Conservation (phyloP, 2,329 filamentous ascomycete species). For the Sodiomyces alkalinus region DNA sequence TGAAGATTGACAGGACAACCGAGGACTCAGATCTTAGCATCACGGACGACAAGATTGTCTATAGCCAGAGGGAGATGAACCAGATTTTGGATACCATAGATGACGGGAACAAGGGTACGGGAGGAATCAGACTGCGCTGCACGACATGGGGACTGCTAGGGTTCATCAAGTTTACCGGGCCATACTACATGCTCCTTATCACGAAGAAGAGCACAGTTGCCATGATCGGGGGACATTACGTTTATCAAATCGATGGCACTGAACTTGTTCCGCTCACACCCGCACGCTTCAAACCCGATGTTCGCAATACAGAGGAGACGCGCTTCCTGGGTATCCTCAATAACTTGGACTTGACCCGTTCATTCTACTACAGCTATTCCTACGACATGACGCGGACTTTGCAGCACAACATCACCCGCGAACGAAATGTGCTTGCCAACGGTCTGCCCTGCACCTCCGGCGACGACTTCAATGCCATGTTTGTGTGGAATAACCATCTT, state of each 20-base stretch:
- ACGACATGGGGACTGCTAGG: constrained; percentile 88
- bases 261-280: constrained; percentile 80
- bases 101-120: constrained; percentile 81
- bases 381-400: constrained; percentile 90
- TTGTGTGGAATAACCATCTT: constrained; percentile 92
- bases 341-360: constrained; percentile 77
- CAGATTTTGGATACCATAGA: constrained; percentile 89
- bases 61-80: constrained; percentile 83
- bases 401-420: constrained; percentile 78
- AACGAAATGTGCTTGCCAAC: constrained; percentile 54
- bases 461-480: constrained; percentile 79
- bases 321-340: constrained; percentile 80
- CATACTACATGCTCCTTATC: constrained; percentile 94
- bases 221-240: constrained; percentile 88
- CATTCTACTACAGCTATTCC: constrained; percentile 97
- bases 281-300: constrained; percentile 60
- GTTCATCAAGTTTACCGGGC: constrained; percentile 89
- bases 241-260: constrained; percentile 90
- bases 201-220: constrained; percentile 93
- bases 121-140: constrained; percentile 77
- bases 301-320: constrained; percentile 70
- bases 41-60: constrained; percentile 88
- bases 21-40: constrained; percentile 64
- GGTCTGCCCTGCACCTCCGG: constrained; percentile 43
- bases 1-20: constrained; percentile 87